Evolutionary conservation across 768 basidiomycete species (phyloP).

Genomic region (Brasilioporus rufonigricans): DNA sequence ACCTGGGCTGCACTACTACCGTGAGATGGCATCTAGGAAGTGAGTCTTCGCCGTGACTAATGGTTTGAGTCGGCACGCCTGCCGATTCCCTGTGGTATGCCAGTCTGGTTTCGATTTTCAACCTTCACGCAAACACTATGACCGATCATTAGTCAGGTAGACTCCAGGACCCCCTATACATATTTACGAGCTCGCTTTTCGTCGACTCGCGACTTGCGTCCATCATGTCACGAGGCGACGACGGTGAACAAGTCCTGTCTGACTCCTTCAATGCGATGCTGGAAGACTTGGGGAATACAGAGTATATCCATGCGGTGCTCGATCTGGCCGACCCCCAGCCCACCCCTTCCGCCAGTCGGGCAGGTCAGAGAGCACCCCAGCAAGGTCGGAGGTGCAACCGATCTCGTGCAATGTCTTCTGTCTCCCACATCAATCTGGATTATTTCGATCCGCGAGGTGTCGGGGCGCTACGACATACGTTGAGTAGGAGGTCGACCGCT

Average conservation of each 20-base stretch:
- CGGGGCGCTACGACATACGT: constrained; percentile 14
- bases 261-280: constrained; percentile 1
- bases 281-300: constrained; percentile 5
- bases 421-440: constrained; percentile 41
- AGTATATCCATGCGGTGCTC: too few species aligned
- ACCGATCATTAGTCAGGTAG: constrained; percentile 15
- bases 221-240: constrained; percentile 11
- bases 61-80: too few species aligned
- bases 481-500: constrained; percentile 16
- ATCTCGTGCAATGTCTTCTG: constrained; percentile 1
- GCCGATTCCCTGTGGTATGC: too few species aligned
- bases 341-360: not conserved
- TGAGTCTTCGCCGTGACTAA: too few species aligned
- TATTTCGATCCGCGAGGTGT: constrained; percentile 57
- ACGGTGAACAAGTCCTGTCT: not conserved
- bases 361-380: not conserved
- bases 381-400: not conserved
- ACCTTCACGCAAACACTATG: not conserved
- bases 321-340: constrained; percentile 2
- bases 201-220: not conserved
- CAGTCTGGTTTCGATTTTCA: too few species aligned
- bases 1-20: too few species aligned
- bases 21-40: too few species aligned
- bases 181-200: not conserved
- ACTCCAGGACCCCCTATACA: constrained; percentile 8